Evolutionary conservation across 805 yeast genomes (phyloP).

Genomic region (Danielia oregonensis): DNA sequence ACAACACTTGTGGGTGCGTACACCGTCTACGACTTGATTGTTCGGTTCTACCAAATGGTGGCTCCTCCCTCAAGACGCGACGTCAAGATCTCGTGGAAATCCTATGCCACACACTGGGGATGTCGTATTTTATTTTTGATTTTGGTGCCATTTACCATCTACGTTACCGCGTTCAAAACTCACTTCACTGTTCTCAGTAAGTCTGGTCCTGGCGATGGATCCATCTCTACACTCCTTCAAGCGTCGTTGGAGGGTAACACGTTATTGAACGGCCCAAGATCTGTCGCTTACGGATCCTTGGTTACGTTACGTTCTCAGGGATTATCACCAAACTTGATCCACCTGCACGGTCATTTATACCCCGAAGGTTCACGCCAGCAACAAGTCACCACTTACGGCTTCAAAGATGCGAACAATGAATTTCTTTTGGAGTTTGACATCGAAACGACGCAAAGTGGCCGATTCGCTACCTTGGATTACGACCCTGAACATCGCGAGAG

Average conservation of each 20-base stretch:
- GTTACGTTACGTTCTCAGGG: constrained; percentile 70
- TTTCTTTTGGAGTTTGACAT: constrained; percentile 34
- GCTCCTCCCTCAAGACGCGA: constrained; percentile 3
- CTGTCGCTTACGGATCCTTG: constrained; percentile 57
- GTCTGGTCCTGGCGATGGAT: constrained; percentile 91
- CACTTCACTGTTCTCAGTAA: constrained; percentile 74
- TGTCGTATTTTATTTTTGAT: constrained; percentile 65
- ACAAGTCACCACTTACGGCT: constrained; percentile 90
- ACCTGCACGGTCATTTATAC: constrained; percentile 80
- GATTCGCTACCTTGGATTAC: constrained; percentile 27
- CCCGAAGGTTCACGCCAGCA: constrained; percentile 94
- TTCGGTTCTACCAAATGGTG: constrained; percentile 36
- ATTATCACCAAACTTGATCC: constrained; percentile 69
- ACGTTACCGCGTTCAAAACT: constrained; percentile 67
- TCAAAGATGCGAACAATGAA: constrained; percentile 47
- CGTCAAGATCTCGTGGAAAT: constrained; percentile 3
- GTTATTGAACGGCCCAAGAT: constrained; percentile 63
- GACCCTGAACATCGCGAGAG: constrained; percentile 19
- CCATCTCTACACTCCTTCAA: constrained; percentile 86
- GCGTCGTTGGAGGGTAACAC: constrained; percentile 72
- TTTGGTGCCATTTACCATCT: constrained; percentile 65
- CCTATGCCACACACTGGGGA: constrained; percentile 64
- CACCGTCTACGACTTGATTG: constrained; percentile 49
- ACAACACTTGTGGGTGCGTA: constrained; percentile 60
- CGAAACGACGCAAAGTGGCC: constrained; percentile 28